Evolutionary conservation across 1,284 basidiomycete species (phyloP).

Genomic region (Irpex lacteus): DNA sequence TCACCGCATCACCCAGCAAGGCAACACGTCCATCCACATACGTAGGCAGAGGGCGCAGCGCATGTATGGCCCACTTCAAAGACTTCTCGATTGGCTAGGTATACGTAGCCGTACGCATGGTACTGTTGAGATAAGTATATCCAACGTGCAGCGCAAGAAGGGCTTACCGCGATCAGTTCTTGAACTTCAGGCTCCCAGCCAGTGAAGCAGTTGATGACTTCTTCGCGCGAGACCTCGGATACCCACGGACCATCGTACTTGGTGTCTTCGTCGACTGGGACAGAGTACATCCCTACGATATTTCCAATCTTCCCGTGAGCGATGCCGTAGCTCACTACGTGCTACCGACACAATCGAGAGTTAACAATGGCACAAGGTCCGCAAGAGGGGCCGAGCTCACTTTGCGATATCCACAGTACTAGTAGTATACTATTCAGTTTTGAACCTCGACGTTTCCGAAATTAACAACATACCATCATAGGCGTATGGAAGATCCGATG

Average conservation of each 20-base stretch:
- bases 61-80: constrained; percentile 22
- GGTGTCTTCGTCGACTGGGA: constrained; percentile 19
- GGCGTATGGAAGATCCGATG: constrained; percentile 18
- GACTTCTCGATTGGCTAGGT: constrained; percentile 17
- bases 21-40: constrained; percentile 18
- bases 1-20: constrained; percentile 22
- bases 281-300: constrained; percentile 19
- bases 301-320: constrained; percentile 24
- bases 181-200: constrained; percentile 24
- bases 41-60: constrained; percentile 14
- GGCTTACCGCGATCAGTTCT: constrained; percentile 19
- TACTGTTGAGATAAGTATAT: no score
- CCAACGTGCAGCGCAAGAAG: background rate
- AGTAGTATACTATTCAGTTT: background rate
- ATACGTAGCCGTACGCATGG: no score
- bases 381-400: constrained; percentile 8
- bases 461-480: constrained; percentile 18
- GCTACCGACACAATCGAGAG: constrained; percentile 12
- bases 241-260: constrained; percentile 21
- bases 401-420: constrained; percentile 26
- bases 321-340: constrained; percentile 25
- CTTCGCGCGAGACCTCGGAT: constrained; percentile 15
- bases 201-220: constrained; percentile 16
- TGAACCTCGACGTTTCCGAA: no score
- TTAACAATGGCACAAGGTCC: background rate